Conservation (phyloP, 805 yeast species). For the Yarrowia divulgata region DNA sequence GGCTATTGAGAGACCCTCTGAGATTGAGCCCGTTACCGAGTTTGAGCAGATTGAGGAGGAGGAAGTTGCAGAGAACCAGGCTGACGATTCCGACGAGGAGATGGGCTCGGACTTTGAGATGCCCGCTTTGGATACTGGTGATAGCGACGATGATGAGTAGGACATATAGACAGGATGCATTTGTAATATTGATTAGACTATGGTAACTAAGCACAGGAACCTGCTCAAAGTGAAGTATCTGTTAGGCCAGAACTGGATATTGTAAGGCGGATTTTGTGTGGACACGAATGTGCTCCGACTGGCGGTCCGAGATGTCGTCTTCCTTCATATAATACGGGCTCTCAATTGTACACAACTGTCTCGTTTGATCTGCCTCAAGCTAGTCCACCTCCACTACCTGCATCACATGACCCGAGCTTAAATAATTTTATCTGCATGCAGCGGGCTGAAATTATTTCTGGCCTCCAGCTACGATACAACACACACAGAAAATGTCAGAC, state of each 20-base stretch:
- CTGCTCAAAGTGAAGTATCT: no score
- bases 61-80: slow-evolving; percentile 26
- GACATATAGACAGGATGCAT: background rate
- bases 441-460: slow-evolving; percentile 17
- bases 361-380: background rate
- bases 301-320: no score
- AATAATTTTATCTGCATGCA: slow-evolving; percentile 35
- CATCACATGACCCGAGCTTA: slow-evolving; percentile 31
- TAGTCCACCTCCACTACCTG: background rate
- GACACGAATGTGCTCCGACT: no score
- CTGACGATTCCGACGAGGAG: slow-evolving; percentile 36
- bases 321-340: no score
- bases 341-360: no score
- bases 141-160: slow-evolving; percentile 50
- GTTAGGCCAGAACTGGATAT: no score
- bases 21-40: background rate
- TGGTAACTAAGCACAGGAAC: background rate
- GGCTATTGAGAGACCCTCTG: slow-evolving; percentile 34
- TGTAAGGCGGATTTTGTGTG: no score
- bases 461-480: background rate
- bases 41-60: slow-evolving; percentile 14
- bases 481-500: slow-evolving; percentile 40
- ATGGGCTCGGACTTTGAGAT: slow-evolving; percentile 58
- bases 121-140: slow-evolving; percentile 57
- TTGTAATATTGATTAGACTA: background rate